Evolutionary conservation across 2,329 filamentous ascomycete genomes (phyloP).

Genomic region (Stagonosporopsis vannaccii): DNA sequence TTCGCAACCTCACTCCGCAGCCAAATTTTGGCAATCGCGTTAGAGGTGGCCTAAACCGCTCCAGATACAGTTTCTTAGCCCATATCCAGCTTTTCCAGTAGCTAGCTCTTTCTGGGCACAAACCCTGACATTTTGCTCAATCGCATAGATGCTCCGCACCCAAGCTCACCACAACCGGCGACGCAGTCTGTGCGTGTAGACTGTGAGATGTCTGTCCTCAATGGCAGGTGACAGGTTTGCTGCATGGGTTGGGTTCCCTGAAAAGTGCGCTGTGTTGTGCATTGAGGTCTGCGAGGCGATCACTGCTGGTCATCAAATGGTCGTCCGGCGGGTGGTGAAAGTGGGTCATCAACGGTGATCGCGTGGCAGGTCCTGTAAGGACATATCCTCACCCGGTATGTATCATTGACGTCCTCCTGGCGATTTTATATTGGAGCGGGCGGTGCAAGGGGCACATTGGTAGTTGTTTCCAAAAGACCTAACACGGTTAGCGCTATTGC

Average conservation of each 20-base stretch:
- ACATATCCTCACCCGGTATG: background rate
- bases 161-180: slow-evolving; percentile 1
- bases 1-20: slow-evolving; percentile 19
- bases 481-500: slow-evolving; percentile 13
- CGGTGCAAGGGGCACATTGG: slow-evolving; percentile 4
- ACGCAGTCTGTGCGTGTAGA: slow-evolving; percentile 19
- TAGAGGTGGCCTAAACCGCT: slow-evolving; percentile 16
- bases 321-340: background rate
- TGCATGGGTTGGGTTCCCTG: background rate
- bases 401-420: slow-evolving; percentile 7
- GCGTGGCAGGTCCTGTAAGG: slow-evolving; percentile 6
- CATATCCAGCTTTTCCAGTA: background rate
- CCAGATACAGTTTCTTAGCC: slow-evolving; percentile 17
- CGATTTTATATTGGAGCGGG: slow-evolving; percentile 6
- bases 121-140: background rate
- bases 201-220: background rate
- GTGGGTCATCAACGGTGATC: background rate
- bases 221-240: slow-evolving; percentile 12
- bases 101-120: slow-evolving; percentile 18
- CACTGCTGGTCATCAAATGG: background rate
- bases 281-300: background rate
- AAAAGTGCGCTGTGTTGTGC: background rate
- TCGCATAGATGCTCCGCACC: background rate
- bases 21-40: slow-evolving; percentile 17
- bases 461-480: slow-evolving; percentile 4